Evolutionary conservation across 2,329 filamentous ascomycete species (phyloP), one percentile per base, ranked within the genome.

Genomic region (Fusarium sp.): DNA sequence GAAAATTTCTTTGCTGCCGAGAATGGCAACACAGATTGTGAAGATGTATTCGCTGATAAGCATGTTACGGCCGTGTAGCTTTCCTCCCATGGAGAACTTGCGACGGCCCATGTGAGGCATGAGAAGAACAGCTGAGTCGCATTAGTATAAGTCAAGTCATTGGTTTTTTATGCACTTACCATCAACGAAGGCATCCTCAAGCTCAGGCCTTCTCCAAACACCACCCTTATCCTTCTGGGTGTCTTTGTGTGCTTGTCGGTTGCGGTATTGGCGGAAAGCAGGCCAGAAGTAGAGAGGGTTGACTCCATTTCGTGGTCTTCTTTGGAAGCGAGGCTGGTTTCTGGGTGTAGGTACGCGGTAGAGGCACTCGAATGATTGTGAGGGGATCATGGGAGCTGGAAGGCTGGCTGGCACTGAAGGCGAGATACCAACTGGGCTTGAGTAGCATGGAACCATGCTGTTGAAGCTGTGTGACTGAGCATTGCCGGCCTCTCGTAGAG

Each of bases 1-100:
- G 62, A 81, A 81, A 63, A 81, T 81, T 69, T 81, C 80, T 61
- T 81, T 81, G 77, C 79, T 81, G 12, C 80, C 80, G 5, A 81
- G 75, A 11, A 81, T 34, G 6, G 77, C 78, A 54, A 81, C 73
- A 45, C 80, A 81, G 56, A 81, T 78, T 52, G 77, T 76, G 59
- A 81, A 91, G 45, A 91, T 84, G 78, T 91, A 91, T 77, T 90
- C 88, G 74, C 85, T 87, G 73, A 92, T 91, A 58, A 92, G 83
- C 85, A 91, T 90, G 79, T 92, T 92, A 50, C 90, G 87, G 7
- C 90, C 89, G 71, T 89, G 88, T 41, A 87, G 86, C 75, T 89
- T 87, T 37, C 87, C 85, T 67, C 86, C 85, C 80, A 89, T 89
- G 62, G 86, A 88, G 75, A 89, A 90, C 80, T 91, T 91, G 73